Evolutionary conservation across 306 rosid genomes (phyloP), one percentile per base, ranked within the genome.

Genomic region (Chamaecrista fasciculata): DNA sequence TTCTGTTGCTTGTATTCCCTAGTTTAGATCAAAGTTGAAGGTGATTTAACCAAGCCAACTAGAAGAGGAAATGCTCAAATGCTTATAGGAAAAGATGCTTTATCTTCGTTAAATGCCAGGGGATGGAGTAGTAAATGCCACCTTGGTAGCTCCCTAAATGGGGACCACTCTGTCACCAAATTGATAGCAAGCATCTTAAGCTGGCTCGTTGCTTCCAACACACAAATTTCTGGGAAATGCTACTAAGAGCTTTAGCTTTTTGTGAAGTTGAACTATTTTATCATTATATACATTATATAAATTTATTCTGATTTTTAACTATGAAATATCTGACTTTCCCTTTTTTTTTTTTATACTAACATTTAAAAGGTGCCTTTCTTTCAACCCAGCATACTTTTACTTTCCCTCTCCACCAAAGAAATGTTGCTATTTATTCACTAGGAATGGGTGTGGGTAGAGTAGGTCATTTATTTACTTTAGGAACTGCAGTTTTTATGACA

Each of bases 81-180:
- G 61, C 39, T 19, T 23, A 34, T 24, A 12, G 23, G 23, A 44
- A 44, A 44, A 65, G 53, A n/a, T 19, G 67, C 71, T 33, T 62
- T 5, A n/a, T 43, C 8, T 57, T 50, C 26, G 36, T 25, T 65
- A 31, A 65, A 70, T 59, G 80, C 40, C 62, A 66, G 43, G 63
- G 19, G 24, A 36, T 28, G 8, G 63, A 60, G 59, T 11, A 20
- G 33, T 18, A 21, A n/a, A n/a, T n/a, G 82, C 43, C 53, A 72
- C 15, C 46, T 66, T 25, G 71, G 59, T 66, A 72, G 67, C 44
- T 67, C 12, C 70, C 21, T 23, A 61, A 9, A 50, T 58, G 66
- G 79, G 78, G 81, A 60, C 82, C 82, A 74, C 77, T 0, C 49
- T 18, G 76, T 65, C 79, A 72, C 72, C 79, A 18, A 61, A 62